Conservation (phyloP, 768 basidiomycete genomes). For the Phaffia australis region DNA sequence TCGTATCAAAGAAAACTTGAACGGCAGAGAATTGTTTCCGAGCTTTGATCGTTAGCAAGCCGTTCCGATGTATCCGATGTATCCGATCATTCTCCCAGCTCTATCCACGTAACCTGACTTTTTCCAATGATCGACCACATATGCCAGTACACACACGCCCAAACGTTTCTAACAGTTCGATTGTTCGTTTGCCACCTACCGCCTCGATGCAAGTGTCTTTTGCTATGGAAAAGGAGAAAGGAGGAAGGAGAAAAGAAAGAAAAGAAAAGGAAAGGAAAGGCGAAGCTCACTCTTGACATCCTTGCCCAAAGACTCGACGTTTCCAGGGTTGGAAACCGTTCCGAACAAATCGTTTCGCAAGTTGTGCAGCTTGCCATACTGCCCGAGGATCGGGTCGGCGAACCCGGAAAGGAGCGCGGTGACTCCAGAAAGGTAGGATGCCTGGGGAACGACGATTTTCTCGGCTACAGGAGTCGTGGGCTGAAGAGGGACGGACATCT, state of each 20-base stretch:
- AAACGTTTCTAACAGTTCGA: background rate
- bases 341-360: conserved; percentile 20
- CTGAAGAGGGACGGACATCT: conserved; percentile 24
- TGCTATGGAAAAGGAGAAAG: background rate
- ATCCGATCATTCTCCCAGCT: background rate
- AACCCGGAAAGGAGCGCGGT: conserved; percentile 24
- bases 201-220: background rate
- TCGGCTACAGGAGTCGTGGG: conserved; percentile 4
- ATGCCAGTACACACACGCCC: background rate
- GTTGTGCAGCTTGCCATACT: conserved; percentile 22
- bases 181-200: background rate
- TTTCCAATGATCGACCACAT: background rate
- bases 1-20: background rate
- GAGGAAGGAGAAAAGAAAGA: background rate
- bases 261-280: background rate
- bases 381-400: conserved; percentile 24
- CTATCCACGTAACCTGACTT: no score
- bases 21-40: background rate
- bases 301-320: conserved; percentile 23
- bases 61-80: background rate
- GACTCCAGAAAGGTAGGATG: conserved; percentile 26
- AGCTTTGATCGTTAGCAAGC: background rate
- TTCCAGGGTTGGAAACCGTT: conserved; percentile 22
- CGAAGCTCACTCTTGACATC: conserved; percentile 27
- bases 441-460: conserved; percentile 18